Base-by-base conservation (phyloP, 331 rosid genomes). In the Quercus lobata region DNA sequence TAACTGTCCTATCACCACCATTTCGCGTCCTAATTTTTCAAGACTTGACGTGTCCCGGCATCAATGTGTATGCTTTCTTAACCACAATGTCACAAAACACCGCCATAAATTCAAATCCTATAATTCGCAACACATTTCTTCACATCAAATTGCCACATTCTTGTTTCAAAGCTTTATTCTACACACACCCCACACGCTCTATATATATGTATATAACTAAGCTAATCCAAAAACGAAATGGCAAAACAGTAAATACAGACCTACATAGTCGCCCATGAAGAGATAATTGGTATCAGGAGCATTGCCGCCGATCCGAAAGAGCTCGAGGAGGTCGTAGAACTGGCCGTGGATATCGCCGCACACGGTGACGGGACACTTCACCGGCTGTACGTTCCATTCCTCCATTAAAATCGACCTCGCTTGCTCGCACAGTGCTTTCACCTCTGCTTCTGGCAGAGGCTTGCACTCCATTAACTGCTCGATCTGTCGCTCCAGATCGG, bases 401-500 rank as follows among this genome's bases (percentile, higher is more conserved):
- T 95, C 99, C 5, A 93, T 97, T 32, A 95, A 91, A 74, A 95
- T 88, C 85, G 97, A 90, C 84, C 96, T 86, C 34, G 97, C 99
- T 78, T 95, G 99, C 75, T 95, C 97, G 78, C 99, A 95, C 11
- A 95, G 94, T 71, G 90, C 76, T 85, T 93, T 95, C 82, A 95
- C 97, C 87, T 95, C 99, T n/a, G 88, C 91, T 84, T 95, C 99
- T 85, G 97, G 82, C 86, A 95, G 53, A 81, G 99, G 90, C 92
- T 91, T 95, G 88, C 97, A 93, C 83, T 90, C 97, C 99, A 95
- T 95, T 82, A 95, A 97, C 76, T 84, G 96, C 91, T 91, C 99
- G 88, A 95, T 95, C 97, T 95, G 97, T 85, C 94, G 94, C 90
- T 93, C 97, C 94, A 95, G 98, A 95, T 95, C 97, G 93, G 93